Conservation (phyloP, 2,329 filamentous ascomycete genomes). For the Fulvia fulva region DNA sequence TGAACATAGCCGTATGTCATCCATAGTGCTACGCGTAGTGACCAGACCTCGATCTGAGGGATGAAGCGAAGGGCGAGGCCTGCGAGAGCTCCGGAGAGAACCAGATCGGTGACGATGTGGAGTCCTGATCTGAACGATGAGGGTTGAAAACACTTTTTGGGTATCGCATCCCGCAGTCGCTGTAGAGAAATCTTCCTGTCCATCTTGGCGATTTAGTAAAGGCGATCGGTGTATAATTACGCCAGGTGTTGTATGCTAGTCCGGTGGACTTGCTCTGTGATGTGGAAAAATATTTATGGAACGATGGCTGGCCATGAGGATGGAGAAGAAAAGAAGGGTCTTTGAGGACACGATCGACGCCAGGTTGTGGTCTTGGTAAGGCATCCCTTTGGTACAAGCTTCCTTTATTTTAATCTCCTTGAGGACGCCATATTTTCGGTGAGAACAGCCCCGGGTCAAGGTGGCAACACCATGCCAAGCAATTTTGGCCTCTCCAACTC, state of each 20-base stretch:
- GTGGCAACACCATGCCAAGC: too few species aligned
- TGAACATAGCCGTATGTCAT: conserved; percentile 58
- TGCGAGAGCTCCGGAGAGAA: not conserved
- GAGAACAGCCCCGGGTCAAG: not conserved
- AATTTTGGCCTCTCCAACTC: too few species aligned
- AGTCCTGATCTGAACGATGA: not conserved
- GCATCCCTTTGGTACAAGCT: not conserved
- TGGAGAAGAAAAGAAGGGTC: not conserved
- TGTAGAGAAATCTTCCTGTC: not conserved
- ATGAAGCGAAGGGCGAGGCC: not conserved
- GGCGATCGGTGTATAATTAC: too few species aligned
- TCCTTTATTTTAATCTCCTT: not conserved
- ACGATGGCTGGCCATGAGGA: not conserved
- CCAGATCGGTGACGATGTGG: not conserved
- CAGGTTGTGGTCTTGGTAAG: not conserved
- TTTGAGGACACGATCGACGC: not conserved
- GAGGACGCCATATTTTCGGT: not conserved
- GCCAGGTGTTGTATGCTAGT: too few species aligned
- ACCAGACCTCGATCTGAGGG: not conserved
- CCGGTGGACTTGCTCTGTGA: too few species aligned
- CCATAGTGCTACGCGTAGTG: conserved; percentile 3
- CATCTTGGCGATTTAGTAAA: not conserved
- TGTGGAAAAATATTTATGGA: not conserved
- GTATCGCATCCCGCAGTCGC: not conserved
- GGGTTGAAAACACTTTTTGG: not conserved